Conservation (phyloP, 345 rosid genomes). For the Hypericum perforatum region DNA sequence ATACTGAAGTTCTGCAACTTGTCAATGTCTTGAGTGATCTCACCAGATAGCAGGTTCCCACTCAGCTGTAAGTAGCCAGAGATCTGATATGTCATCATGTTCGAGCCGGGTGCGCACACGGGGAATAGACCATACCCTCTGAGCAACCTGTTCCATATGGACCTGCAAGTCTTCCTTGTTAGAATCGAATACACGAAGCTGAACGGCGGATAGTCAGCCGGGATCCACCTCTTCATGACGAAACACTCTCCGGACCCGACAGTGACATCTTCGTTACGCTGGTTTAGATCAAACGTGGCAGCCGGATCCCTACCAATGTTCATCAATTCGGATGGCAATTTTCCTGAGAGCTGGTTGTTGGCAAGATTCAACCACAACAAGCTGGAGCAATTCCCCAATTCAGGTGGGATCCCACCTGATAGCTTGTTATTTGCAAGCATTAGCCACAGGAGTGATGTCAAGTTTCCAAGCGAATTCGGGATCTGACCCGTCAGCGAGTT, state of each 20-base stretch:
- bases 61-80: constrained; percentile 78
- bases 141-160: constrained; percentile 64
- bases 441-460: constrained; percentile 73
- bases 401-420: constrained; percentile 51
- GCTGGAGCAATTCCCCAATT: constrained; percentile 70
- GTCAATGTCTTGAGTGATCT: constrained; percentile 47
- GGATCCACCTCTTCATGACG: constrained; percentile 86
- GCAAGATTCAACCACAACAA: constrained; percentile 85
- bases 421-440: constrained; percentile 86
- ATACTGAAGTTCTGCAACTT: constrained; percentile 53
- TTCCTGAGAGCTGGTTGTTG: constrained; percentile 62
- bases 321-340: constrained; percentile 46
- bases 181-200: constrained; percentile 57
- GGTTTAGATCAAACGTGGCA: constrained; percentile 47
- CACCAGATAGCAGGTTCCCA: constrained; percentile 61
- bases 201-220: constrained; percentile 87
- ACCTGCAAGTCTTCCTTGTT: constrained; percentile 59
- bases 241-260: constrained; percentile 74
- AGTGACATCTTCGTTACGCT: constrained; percentile 17
- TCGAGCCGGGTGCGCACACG: constrained; percentile 36
- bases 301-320: constrained; percentile 49
- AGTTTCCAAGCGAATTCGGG: constrained; percentile 55
- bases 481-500: constrained; percentile 55
- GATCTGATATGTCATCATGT: constrained; percentile 24
- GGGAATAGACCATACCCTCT: constrained; percentile 64